Percentiles rank a stretch among this genome's conserved stretches.
Evolutionary conservation across 2,329 filamentous ascomycete species (phyloP).

Genomic region (Claviceps sp.): DNA sequence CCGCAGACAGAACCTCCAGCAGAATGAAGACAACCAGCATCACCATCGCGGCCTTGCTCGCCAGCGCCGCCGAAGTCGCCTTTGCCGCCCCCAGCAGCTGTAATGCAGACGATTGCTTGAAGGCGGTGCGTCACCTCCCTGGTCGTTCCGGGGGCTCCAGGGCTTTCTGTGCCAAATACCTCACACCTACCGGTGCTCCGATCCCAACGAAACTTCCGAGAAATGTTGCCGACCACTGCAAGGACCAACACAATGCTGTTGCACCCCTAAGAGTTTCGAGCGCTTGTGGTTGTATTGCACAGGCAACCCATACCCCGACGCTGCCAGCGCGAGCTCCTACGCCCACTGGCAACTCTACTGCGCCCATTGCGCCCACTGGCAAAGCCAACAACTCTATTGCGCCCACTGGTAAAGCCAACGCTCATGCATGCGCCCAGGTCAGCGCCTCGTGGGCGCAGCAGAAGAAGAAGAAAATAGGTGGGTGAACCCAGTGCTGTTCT

Average conservation of each 20-base stretch:
- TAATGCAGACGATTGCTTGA: constrained; percentile 24
- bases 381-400: not conserved
- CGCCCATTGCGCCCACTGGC: constrained; percentile 8
- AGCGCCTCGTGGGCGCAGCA: constrained; percentile 7
- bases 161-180: not conserved
- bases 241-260: not conserved
- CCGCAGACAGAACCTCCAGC: not conserved
- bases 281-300: not conserved
- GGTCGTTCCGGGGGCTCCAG: not conserved
- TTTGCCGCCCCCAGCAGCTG: constrained; percentile 10
- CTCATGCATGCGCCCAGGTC: constrained; percentile 6
- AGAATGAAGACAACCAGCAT: constrained; percentile 1
- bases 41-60: constrained; percentile 1
- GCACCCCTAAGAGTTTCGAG: not conserved
- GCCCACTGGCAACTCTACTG: too few species aligned
- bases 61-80: not conserved
- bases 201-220: constrained; percentile 10
- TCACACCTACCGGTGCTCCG: not conserved
- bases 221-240: not conserved
- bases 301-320: too few species aligned
- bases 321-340: too few species aligned
- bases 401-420: constrained; percentile 11
- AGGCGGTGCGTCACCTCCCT: constrained; percentile 8
- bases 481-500: not conserved
- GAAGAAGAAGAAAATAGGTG: not conserved